Evolutionary conservation across 371 early-diverging fungal species (phyloP).

Genomic region (Massospora cicadina): DNA sequence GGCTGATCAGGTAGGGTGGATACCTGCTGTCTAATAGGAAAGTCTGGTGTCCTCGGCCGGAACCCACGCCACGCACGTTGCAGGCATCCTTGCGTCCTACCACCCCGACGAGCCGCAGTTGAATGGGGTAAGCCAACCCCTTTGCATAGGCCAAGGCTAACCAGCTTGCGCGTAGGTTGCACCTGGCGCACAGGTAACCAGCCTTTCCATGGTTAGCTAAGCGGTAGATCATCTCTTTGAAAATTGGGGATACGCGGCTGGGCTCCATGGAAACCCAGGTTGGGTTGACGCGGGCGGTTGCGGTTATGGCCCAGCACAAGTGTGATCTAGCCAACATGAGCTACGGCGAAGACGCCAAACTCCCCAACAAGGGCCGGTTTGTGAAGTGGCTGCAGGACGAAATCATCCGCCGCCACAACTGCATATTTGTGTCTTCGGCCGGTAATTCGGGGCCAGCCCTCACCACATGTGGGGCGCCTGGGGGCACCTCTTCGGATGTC

Average conservation of each 20-base stretch:
- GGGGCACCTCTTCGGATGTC: conserved; percentile 51
- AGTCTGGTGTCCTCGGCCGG: conserved; percentile 69
- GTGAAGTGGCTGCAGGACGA: conserved; percentile 59
- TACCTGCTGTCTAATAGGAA: conserved; percentile 11
- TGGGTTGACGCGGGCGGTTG: conserved; percentile 68
- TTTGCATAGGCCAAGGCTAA: not conserved
- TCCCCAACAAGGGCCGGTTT: conserved; percentile 61
- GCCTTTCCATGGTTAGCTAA: conserved; percentile 54
- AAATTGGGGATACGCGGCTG: conserved; percentile 81
- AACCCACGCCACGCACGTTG: conserved; percentile 88
- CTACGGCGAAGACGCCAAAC: conserved; percentile 67
- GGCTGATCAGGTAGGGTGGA: conserved; percentile 31
- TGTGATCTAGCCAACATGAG: conserved; percentile 91
- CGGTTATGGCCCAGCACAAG: conserved; percentile 51
- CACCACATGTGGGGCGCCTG: conserved; percentile 74
- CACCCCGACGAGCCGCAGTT: conserved; percentile 65
- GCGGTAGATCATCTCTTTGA: conserved; percentile 79
- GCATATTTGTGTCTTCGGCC: conserved; percentile 74
- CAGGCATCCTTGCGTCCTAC: conserved; percentile 65
- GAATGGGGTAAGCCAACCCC: conserved; percentile 48
- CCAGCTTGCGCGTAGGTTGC: conserved; percentile 10
- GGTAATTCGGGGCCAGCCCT: conserved; percentile 87
- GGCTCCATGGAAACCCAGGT: conserved; percentile 74
- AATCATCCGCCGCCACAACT: conserved; percentile 60
- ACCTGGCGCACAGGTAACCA: conserved; percentile 13